Evolutionary conservation across 192 early-diverging fungal species (phyloP).

Genomic region (Spizellomyces punctatus): DNA sequence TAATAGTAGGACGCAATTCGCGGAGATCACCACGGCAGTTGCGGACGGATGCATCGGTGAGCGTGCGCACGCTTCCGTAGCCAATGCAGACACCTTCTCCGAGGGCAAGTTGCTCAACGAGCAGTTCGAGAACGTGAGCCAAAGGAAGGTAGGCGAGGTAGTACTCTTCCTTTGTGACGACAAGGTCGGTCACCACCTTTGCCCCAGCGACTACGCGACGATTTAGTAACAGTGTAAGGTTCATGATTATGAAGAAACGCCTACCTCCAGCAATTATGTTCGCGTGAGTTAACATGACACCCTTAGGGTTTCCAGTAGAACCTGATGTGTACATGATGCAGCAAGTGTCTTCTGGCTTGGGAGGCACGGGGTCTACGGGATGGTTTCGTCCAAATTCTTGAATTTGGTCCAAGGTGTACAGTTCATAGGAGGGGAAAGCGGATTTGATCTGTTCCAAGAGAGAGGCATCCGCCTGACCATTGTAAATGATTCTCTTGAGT

Average conservation of each 20-base stretch:
- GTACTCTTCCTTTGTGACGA: conserved; percentile 32
- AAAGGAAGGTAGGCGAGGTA: conserved; percentile 72
- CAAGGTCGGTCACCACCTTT: conserved; percentile 49
- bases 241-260: background rate
- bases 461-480: conserved; percentile 58
- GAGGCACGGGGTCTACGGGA: conserved; percentile 65
- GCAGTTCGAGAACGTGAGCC: conserved; percentile 44
- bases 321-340: conserved; percentile 89
- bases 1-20: conserved; percentile 69
- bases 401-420: conserved; percentile 63
- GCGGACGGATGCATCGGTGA: conserved; percentile 67
- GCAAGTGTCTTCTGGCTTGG: conserved; percentile 65
- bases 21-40: conserved; percentile 71
- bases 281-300: conserved; percentile 81
- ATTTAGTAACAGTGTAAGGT: conserved; percentile 4
- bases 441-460: conserved; percentile 50
- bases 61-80: conserved; percentile 66
- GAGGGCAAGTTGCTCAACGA: conserved; percentile 40
- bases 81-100: conserved; percentile 52
- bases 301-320: conserved; percentile 92
- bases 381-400: conserved; percentile 63
- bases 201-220: conserved; percentile 54
- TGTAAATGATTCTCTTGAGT: conserved; percentile 72
- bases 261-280: conserved; percentile 74
- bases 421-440: conserved; percentile 23